Evolutionary conservation across 2,329 filamentous ascomycete genomes (phyloP).

Genomic region (Colletotrichum zoysiae): DNA sequence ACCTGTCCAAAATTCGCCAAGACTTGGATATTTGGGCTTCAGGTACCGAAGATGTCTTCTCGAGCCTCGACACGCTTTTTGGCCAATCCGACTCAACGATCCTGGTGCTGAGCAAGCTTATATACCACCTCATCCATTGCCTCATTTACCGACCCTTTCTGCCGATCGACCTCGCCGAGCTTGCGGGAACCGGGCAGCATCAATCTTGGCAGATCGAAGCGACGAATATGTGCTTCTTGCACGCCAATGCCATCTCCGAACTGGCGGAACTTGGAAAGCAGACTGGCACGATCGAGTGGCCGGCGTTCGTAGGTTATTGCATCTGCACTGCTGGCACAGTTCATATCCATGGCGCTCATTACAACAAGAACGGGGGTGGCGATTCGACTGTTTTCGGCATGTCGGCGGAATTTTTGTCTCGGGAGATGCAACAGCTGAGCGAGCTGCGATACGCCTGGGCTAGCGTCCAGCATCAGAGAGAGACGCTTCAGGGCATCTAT

Average conservation of each 20-base stretch:
- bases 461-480: conserved; percentile 82
- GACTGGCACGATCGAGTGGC: conserved; percentile 83
- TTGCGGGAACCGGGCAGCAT: conserved; percentile 84
- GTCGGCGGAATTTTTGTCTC: conserved; percentile 77
- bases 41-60: conserved; percentile 83
- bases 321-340: conserved; percentile 89
- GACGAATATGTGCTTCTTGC: conserved; percentile 86
- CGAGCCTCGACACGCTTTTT: conserved; percentile 80
- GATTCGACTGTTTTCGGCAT: conserved; percentile 73
- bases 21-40: conserved; percentile 89
- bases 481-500: conserved; percentile 82
- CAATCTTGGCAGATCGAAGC: conserved; percentile 95
- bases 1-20: conserved; percentile 86
- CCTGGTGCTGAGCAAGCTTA: conserved; percentile 84
- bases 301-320: conserved; percentile 87
- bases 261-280: conserved; percentile 83
- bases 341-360: conserved; percentile 87
- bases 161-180: conserved; percentile 84
- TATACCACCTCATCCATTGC: conserved; percentile 89
- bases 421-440: conserved; percentile 83
- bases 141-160: conserved; percentile 89
- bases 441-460: conserved; percentile 83
- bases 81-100: conserved; percentile 83
- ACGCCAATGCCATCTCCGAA: conserved; percentile 89
- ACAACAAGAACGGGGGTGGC: conserved; percentile 67